Conservation (phyloP, 2,329 filamentous ascomycete species). For the Dactylonectria estremocensis region DNA sequence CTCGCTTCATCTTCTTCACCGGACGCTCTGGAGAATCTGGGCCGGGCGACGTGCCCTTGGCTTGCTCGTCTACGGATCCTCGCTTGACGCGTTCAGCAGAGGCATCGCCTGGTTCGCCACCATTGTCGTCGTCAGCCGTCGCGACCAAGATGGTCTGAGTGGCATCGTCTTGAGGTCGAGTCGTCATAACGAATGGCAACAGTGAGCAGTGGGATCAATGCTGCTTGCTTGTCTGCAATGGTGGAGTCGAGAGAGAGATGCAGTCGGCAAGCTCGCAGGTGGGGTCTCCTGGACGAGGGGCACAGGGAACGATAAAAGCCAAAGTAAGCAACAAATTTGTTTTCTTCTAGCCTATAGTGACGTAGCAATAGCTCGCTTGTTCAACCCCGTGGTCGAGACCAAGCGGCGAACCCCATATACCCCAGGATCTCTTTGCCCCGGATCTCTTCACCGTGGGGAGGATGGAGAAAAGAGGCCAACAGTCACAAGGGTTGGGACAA, state of each 20-base stretch:
- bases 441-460: not conserved
- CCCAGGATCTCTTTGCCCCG: slow-evolving; percentile 2
- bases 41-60: not conserved
- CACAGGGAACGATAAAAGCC: not conserved
- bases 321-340: not conserved
- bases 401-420: not conserved
- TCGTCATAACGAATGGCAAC: not conserved
- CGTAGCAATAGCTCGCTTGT: not conserved
- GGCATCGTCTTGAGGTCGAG: not conserved
- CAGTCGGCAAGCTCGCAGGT: not conserved
- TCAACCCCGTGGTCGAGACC: slow-evolving; percentile 2
- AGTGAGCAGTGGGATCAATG: not conserved
- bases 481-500: too few species aligned
- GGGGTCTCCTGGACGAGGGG: not conserved
- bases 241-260: not conserved
- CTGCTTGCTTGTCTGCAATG: not conserved
- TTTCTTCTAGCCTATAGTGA: not conserved
- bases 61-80: not conserved
- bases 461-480: too few species aligned
- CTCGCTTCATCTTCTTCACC: slow-evolving; percentile 38
- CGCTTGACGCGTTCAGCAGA: not conserved
- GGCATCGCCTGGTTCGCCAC: not conserved
- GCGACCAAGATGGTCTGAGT: not conserved
- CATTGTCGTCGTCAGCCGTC: not conserved
- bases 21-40: slow-evolving; percentile 10